A percentile compares a stretch with the other conserved stretches of the same genome.
These are phyloP conservation scores for Colletotrichum chlorophyti DNA, from an alignment of 2,329 filamentous ascomycete genomes.

Conservation along the genomic window DNA sequence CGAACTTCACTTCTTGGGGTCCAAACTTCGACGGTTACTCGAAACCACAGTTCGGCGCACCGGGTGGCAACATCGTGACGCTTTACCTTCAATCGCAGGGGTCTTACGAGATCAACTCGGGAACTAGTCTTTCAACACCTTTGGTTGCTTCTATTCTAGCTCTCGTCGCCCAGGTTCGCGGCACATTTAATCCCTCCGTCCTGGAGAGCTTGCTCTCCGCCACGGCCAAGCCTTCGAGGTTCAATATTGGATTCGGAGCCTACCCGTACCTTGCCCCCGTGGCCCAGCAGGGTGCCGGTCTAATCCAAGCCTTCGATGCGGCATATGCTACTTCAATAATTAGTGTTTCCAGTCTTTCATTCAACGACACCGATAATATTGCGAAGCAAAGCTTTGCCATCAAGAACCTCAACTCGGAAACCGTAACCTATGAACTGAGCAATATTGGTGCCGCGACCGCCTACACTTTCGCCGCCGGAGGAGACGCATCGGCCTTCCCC, in stretches of 20 bases:
- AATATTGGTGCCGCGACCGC: conserved; percentile 43
- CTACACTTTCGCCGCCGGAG: conserved; percentile 40
- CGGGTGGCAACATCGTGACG: conserved; percentile 31
- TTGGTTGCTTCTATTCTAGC: conserved; percentile 48
- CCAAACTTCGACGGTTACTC: conserved; percentile 28
- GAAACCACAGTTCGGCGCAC: conserved; percentile 31
- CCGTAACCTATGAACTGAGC: conserved; percentile 44
- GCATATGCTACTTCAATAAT: conserved; percentile 46
- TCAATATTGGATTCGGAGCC: conserved; percentile 34
- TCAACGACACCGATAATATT: conserved; percentile 52
- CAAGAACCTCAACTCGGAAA: conserved; percentile 43
- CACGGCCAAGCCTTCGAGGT: conserved; percentile 37
- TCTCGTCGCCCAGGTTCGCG: conserved; percentile 37
- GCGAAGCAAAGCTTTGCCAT: conserved; percentile 43
- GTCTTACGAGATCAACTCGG: conserved; percentile 55
- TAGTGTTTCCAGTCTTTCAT: conserved; percentile 45
- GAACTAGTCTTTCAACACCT: conserved; percentile 61
- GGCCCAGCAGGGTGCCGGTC: conserved; percentile 49
- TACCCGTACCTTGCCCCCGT: conserved; percentile 39
- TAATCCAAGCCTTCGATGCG: conserved; percentile 48
- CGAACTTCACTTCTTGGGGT: conserved; percentile 29
- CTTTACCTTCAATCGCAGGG: conserved; percentile 34
- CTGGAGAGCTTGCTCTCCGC: conserved; percentile 36
- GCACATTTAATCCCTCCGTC: conserved; percentile 33
- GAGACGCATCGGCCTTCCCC: not conserved